These are phyloP conservation scores for Claviceps arundinis DNA, from an alignment of 2,329 filamentous ascomycete genomes.

Conservation along the genomic window DNA sequence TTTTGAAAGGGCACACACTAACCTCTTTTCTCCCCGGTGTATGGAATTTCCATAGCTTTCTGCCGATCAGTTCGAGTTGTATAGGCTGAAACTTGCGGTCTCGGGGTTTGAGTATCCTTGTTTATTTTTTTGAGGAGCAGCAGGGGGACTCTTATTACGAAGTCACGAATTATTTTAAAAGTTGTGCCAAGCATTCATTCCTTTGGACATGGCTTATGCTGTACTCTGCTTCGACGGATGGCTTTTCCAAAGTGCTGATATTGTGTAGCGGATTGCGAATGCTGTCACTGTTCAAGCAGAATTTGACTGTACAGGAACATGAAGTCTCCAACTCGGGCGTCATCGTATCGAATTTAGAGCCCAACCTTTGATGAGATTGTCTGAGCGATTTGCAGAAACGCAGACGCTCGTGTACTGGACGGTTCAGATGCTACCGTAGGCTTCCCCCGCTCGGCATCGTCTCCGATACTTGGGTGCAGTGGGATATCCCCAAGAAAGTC, in stretches of 20 bases:
- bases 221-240: background rate
- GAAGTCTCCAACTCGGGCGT: background rate
- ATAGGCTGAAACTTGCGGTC: slow-evolving; percentile 1
- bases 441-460: slow-evolving; percentile 74
- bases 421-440: slow-evolving; percentile 86
- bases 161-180: background rate
- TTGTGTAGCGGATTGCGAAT: background rate
- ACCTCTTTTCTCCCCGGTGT: slow-evolving; percentile 16
- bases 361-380: slow-evolving; percentile 34
- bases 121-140: background rate
- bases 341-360: slow-evolving; percentile 8
- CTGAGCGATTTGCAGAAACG: slow-evolving; percentile 60
- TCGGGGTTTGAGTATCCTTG: background rate
- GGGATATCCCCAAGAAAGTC: slow-evolving; percentile 82
- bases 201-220: slow-evolving; percentile 4
- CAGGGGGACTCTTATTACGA: background rate
- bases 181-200: background rate
- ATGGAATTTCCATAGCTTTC: background rate
- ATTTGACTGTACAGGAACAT: background rate
- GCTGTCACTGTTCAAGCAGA: background rate
- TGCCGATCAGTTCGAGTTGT: slow-evolving; percentile 5
- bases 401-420: slow-evolving; percentile 53
- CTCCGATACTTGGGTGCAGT: slow-evolving; percentile 72
- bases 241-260: slow-evolving; percentile 2
- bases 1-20: slow-evolving; percentile 28